Evolutionary conservation across 2,329 filamentous ascomycete species (phyloP).

Genomic region (Xylariaceae sp.): DNA sequence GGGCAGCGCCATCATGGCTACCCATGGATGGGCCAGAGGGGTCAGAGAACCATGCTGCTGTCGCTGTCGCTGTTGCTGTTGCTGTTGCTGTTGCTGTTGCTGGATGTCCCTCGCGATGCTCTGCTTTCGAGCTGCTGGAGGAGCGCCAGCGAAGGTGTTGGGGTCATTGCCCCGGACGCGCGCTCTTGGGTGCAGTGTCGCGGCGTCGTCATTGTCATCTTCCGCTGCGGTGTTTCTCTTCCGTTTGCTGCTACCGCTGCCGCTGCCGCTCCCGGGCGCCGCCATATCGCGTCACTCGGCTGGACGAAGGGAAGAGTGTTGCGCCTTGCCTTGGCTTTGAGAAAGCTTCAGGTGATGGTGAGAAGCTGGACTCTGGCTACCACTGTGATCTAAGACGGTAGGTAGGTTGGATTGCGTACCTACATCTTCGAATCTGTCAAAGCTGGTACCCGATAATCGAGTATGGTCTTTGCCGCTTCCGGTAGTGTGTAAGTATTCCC

Average conservation of each 20-base stretch:
- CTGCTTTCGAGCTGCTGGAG: not conserved
- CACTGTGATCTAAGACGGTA: not conserved
- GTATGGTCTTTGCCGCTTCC: not conserved
- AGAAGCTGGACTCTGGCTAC: not conserved
- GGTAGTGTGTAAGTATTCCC: not conserved
- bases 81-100: not conserved
- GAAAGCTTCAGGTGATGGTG: not conserved
- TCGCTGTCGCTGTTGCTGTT: not conserved
- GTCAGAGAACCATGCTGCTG: not conserved
- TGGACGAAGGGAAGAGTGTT: not conserved
- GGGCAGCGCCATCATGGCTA: not conserved
- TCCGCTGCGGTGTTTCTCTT: not conserved
- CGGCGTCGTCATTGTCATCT: not conserved
- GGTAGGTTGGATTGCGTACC: not conserved
- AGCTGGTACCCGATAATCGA: not conserved
- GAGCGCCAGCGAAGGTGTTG: not conserved
- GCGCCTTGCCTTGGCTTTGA: not conserved
- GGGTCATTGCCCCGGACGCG: not conserved
- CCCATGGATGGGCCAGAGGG: not conserved
- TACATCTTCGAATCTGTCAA: not conserved
- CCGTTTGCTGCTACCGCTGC: not conserved
- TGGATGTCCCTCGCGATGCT: not conserved
- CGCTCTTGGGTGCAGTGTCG: not conserved
- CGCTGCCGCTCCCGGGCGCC: not conserved
- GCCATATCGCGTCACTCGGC: not conserved